Percentiles rank a stretch among this genome's conserved stretches.
Evolutionary conservation across 2,329 filamentous ascomycete genomes (phyloP).

Genomic region (Aspergillus jensenii): DNA sequence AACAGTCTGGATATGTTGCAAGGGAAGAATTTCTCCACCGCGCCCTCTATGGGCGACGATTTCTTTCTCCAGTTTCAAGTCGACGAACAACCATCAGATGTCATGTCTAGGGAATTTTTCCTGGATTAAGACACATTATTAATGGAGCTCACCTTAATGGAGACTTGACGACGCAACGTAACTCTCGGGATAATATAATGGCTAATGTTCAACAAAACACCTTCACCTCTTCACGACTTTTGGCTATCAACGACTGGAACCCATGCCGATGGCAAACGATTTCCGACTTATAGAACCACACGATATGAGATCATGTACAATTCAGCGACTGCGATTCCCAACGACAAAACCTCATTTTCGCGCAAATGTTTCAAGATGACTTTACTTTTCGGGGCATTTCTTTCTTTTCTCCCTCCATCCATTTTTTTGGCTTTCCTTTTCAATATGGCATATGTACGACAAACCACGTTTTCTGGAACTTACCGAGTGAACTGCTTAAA

Average conservation of each 20-base stretch:
- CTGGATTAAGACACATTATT: constrained; percentile 17
- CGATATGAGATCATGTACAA: constrained; percentile 26
- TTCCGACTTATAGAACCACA: constrained; percentile 9
- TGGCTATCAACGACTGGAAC: constrained; percentile 21
- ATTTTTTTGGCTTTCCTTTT: background rate
- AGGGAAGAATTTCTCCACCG: constrained; percentile 30
- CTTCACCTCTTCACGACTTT: constrained; percentile 19
- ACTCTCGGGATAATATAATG: constrained; percentile 13
- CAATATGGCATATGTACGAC: constrained; percentile 18
- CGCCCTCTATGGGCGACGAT: constrained; percentile 29
- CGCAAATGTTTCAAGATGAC: constrained; percentile 10
- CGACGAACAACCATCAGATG: constrained; percentile 29
- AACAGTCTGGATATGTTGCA: constrained; percentile 31
- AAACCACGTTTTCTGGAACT: constrained; percentile 15
- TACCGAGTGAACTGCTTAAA: constrained; percentile 4
- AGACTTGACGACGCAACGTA: constrained; percentile 20
- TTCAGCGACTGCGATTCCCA: constrained; percentile 12
- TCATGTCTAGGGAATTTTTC: constrained; percentile 25
- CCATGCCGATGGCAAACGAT: constrained; percentile 18
- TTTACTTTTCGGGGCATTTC: constrained; percentile 9
- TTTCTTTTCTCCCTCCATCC: constrained; percentile 3
- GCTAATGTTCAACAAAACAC: constrained; percentile 16
- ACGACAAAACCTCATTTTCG: constrained; percentile 8
- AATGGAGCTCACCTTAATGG: constrained; percentile 2
- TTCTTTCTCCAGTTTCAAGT: constrained; percentile 40